A percentile compares a stretch with the other conserved stretches of the same genome.
phyloP scores from a whole-genome alignment of 345 rosid genomes.

The Zanthoxylum bungeanum region DNA sequence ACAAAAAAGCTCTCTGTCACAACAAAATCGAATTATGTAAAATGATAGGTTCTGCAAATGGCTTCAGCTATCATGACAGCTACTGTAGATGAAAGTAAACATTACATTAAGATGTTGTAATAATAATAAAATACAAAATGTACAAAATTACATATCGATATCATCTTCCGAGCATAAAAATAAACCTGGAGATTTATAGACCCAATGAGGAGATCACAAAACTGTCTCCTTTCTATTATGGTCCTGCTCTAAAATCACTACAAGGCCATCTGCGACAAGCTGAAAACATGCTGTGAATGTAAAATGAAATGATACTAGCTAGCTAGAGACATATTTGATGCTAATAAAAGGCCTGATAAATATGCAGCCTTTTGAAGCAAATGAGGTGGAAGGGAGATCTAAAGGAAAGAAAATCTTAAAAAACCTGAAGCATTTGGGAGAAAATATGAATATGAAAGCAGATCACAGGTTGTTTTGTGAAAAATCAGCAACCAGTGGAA shows the following conservation, averaged over 20 bases:
- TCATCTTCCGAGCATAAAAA: conserved; percentile 46
- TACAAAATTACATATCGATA: too few species aligned
- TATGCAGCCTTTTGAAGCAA: conserved; percentile 38
- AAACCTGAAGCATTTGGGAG: background rate
- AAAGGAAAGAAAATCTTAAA: background rate
- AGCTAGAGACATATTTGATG: background rate
- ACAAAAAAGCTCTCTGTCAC: background rate
- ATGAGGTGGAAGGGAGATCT: conserved; percentile 11
- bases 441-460: background rate
- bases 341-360: conserved; percentile 38
- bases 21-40: background rate
- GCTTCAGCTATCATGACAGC: background rate
- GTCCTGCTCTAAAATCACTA: conserved; percentile 21
- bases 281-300: too few species aligned
- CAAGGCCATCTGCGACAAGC: too few species aligned
- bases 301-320: too few species aligned
- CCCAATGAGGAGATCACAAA: conserved; percentile 58
- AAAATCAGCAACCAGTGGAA: conserved; percentile 41
- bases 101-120: conserved; percentile 4
- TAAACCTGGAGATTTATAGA: conserved; percentile 34
- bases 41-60: conserved; percentile 20
- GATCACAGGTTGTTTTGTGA: conserved; percentile 35
- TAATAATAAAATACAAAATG: conserved; percentile 14
- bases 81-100: conserved; percentile 11
- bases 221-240: conserved; percentile 49